These are phyloP conservation scores for Ustilago sp. DNA, from an alignment of 1,284 basidiomycete genomes.

Conservation along the genomic window DNA sequence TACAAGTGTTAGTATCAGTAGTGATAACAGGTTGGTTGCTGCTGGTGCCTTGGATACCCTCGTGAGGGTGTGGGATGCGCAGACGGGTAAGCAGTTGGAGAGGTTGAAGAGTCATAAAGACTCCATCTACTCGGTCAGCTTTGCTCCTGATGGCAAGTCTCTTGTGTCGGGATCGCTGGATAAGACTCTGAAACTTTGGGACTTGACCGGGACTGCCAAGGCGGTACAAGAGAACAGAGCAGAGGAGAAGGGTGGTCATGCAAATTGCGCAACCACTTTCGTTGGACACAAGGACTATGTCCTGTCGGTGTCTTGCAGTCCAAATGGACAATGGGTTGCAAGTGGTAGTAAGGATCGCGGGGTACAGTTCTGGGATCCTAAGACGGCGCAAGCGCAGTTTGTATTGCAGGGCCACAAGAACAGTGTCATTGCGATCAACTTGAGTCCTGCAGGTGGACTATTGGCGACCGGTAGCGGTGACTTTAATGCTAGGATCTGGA, in stretches of 20 bases:
- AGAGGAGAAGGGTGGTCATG: slow-evolving; percentile 66
- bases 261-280: slow-evolving; percentile 81
- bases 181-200: slow-evolving; percentile 89
- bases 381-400: slow-evolving; percentile 80
- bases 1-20: slow-evolving; percentile 80
- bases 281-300: slow-evolving; percentile 90
- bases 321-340: slow-evolving; percentile 87
- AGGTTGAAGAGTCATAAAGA: slow-evolving; percentile 83
- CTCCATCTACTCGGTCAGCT: slow-evolving; percentile 85
- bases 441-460: slow-evolving; percentile 79
- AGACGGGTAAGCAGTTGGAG: slow-evolving; percentile 79
- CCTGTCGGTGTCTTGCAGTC: slow-evolving; percentile 81
- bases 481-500: slow-evolving; percentile 73
- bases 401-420: slow-evolving; percentile 92
- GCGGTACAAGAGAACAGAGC: slow-evolving; percentile 57
- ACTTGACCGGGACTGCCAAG: slow-evolving; percentile 74
- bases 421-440: slow-evolving; percentile 87
- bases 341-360: slow-evolving; percentile 90
- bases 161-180: slow-evolving; percentile 86
- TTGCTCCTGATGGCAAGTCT: slow-evolving; percentile 82
- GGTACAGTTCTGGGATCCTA: slow-evolving; percentile 81
- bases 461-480: slow-evolving; percentile 89
- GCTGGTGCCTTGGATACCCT: slow-evolving; percentile 86
- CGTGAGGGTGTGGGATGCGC: slow-evolving; percentile 87
- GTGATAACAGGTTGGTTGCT: slow-evolving; percentile 82